A percentile compares a stretch with the other conserved stretches of the same genome.
Evolutionary conservation across 1,284 basidiomycete species (phyloP).

Genomic region (Austroboletus novae-zelandiae): DNA sequence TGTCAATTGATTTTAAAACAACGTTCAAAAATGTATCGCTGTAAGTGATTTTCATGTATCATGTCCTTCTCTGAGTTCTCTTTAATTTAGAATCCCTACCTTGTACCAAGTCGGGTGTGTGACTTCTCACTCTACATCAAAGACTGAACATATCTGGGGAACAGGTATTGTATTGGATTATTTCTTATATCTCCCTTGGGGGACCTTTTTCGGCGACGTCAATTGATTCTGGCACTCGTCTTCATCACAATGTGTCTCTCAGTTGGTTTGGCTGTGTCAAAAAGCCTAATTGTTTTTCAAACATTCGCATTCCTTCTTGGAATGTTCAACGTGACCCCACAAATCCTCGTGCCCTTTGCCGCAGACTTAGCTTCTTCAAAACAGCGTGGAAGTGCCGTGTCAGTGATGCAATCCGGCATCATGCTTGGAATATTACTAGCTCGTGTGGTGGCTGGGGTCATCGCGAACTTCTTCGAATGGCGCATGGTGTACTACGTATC

Average conservation of each 20-base stretch:
- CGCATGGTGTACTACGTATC: conserved; percentile 64
- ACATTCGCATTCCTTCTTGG: conserved; percentile 57
- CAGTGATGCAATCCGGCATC: conserved; percentile 64
- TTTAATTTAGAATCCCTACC: conserved; percentile 46
- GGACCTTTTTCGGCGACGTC: conserved; percentile 58
- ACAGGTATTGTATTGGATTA: conserved; percentile 56
- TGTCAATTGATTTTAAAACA: conserved; percentile 52
- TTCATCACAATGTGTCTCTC: conserved; percentile 43
- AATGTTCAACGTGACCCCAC: conserved; percentile 52
- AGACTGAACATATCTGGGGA: conserved; percentile 2
- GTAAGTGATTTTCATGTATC: conserved; percentile 26
- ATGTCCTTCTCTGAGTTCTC: neutral
- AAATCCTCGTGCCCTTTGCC: conserved; percentile 60
- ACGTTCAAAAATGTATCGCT: conserved; percentile 55
- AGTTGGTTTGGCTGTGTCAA: conserved; percentile 36
- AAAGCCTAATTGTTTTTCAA: conserved; percentile 41
- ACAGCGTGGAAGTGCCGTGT: conserved; percentile 57
- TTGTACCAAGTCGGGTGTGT: conserved; percentile 46
- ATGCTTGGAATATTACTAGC: conserved; percentile 67
- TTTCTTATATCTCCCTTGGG: conserved; percentile 62
- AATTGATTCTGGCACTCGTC: conserved; percentile 51
- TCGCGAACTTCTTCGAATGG: conserved; percentile 62
- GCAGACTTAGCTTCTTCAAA: conserved; percentile 63
- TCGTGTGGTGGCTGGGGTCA: conserved; percentile 61
- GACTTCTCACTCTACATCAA: neutral